These are phyloP conservation scores for Apophysomyces variabilis DNA, from an alignment of 371 early-diverging fungal genomes.

Conservation along the genomic window DNA sequence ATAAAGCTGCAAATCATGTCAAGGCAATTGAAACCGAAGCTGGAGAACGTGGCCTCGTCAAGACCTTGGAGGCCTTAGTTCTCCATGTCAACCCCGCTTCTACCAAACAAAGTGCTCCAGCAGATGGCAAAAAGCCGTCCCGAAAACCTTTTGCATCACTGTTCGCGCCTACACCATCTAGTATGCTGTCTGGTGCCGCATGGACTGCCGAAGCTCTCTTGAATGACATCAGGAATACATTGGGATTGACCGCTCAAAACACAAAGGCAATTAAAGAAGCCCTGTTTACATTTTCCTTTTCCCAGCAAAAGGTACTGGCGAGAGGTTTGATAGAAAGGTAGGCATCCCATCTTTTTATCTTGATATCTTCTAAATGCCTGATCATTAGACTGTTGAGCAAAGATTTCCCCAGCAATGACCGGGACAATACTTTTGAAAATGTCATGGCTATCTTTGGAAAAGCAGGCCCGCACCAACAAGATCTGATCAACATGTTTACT, in stretches of 20 bases:
- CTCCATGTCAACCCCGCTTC: neutral
- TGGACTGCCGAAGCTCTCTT: conserved; percentile 41
- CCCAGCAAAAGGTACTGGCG: conserved; percentile 32
- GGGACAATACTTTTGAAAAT: conserved; percentile 48
- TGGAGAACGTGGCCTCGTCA: conserved; percentile 25
- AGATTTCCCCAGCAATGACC: conserved; percentile 43
- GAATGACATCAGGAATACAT: conserved; percentile 33
- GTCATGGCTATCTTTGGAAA: conserved; percentile 47
- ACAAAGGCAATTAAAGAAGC: conserved; percentile 40
- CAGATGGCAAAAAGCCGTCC: conserved; percentile 1
- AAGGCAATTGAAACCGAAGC: conserved; percentile 23
- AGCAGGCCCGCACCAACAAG: conserved; percentile 37
- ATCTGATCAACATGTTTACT: conserved; percentile 31
- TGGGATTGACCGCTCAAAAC: conserved; percentile 29
- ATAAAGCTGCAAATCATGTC: conserved; percentile 6
- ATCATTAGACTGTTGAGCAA: conserved; percentile 35
- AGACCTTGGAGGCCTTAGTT: conserved; percentile 17
- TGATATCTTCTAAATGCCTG: neutral
- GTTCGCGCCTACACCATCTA: conserved; percentile 16
- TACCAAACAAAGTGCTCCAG: conserved; percentile 1
- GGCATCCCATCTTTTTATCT: neutral
- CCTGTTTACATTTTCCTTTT: conserved; percentile 25
- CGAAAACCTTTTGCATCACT: neutral
- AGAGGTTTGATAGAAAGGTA: conserved; percentile 43
- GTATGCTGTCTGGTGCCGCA: conserved; percentile 27